Conservation (phyloP, 2,329 filamentous ascomycete genomes). For the Scedosporium boydii region DNA sequence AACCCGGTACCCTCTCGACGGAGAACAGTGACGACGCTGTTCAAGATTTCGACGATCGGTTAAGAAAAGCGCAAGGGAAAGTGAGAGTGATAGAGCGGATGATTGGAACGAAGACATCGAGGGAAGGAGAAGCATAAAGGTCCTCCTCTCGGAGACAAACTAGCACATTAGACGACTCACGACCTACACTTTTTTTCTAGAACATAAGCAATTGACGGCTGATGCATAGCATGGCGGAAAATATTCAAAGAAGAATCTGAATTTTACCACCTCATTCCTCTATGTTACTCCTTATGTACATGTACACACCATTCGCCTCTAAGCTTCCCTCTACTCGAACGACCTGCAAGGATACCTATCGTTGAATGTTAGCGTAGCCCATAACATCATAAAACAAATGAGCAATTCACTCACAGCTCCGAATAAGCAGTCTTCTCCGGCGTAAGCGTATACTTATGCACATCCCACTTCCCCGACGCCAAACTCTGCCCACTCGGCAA, state of each 20-base stretch:
- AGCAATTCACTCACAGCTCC: constrained; percentile 44
- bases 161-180: not conserved
- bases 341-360: constrained; percentile 54
- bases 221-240: not conserved
- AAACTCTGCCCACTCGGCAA: constrained; percentile 62
- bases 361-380: constrained; percentile 17
- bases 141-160: not conserved
- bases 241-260: constrained; percentile 9
- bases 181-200: not conserved
- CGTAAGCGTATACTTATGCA: constrained; percentile 58
- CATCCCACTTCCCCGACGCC: constrained; percentile 45
- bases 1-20: constrained; percentile 67
- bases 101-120: constrained; percentile 26
- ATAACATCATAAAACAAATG: not conserved
- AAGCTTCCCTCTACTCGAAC: constrained; percentile 36
- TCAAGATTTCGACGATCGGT: constrained; percentile 79
- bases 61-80: constrained; percentile 77
- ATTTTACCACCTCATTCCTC: constrained; percentile 9
- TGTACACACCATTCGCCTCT: constrained; percentile 15
- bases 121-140: not conserved
- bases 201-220: not conserved
- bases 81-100: constrained; percentile 76
- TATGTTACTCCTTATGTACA: constrained; percentile 21
- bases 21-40: constrained; percentile 84
- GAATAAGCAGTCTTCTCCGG: constrained; percentile 60